These are phyloP conservation scores for Insectozyma bohioensis DNA, from an alignment of 1,139 yeast species.

Conservation along the genomic window DNA sequence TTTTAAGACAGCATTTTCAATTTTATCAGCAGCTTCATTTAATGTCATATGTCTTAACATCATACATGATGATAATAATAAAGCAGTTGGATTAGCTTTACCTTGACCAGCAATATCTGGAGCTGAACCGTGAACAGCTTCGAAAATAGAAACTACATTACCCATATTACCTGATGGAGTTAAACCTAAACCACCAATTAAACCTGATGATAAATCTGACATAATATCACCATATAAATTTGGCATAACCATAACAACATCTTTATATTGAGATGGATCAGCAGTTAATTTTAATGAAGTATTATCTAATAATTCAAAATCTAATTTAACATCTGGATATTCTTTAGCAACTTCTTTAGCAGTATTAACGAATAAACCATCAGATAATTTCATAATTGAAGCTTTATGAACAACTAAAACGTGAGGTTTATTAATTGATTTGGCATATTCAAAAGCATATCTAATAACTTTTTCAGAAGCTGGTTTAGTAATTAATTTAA, in stretches of 20 bases:
- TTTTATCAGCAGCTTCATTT: constrained; percentile 72
- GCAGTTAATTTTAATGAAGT: constrained; percentile 88
- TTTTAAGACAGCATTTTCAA: constrained; percentile 84
- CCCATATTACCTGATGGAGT: constrained; percentile 99
- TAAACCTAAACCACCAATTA: constrained; percentile 97
- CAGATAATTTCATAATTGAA: constrained; percentile 95
- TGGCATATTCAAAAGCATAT: constrained; percentile 96
- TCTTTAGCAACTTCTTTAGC: constrained; percentile 88
- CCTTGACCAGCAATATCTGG: constrained; percentile 99
- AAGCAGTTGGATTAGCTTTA: constrained; percentile 97
- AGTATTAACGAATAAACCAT: constrained; percentile 91
- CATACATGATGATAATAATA: constrained; percentile 93
- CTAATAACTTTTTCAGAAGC: constrained; percentile 96
- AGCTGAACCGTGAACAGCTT: constrained; percentile 99
- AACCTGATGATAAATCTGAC: constrained; percentile 96
- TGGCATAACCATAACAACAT: constrained; percentile 97
- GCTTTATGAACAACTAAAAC: constrained; percentile 97
- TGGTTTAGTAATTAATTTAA: constrained; percentile 92
- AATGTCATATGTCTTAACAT: constrained; percentile 98
- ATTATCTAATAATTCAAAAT: constrained; percentile 90
- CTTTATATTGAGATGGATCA: constrained; percentile 78
- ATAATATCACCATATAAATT: constrained; percentile 98
- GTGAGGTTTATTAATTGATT: constrained; percentile 83
- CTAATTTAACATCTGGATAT: constrained; percentile 85
- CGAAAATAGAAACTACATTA: constrained; percentile 94